Evolutionary conservation across 148 eudicot genomes (phyloP).

Genomic region (Nepenthes gracilis): DNA sequence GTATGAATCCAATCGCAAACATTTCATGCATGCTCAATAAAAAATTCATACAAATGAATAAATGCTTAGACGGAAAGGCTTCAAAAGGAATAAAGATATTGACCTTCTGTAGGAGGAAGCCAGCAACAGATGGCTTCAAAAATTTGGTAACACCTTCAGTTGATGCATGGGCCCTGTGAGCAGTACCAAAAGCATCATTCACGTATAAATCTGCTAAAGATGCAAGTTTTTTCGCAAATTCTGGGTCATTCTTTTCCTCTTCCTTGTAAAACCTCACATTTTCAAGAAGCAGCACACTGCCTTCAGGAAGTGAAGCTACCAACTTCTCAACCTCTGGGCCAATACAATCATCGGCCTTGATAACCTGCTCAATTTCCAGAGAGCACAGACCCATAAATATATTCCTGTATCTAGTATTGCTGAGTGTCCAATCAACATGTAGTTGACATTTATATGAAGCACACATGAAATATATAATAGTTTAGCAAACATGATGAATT

Average conservation of each 20-base stretch:
- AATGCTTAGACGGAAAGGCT: neutral
- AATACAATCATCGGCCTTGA: constrained; percentile 66
- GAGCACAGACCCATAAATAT: too few species aligned
- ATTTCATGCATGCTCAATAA: too few species aligned
- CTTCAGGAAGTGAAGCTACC: constrained; percentile 66
- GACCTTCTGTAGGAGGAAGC: constrained; percentile 86
- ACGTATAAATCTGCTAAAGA: constrained; percentile 82
- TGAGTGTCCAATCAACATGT: too few species aligned
- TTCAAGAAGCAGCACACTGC: constrained; percentile 74
- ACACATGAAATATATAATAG: too few species aligned
- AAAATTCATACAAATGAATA: too few species aligned
- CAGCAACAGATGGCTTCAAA: constrained; percentile 82
- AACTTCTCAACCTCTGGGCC: constrained; percentile 70
- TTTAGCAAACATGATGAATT: too few species aligned
- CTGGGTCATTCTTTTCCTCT: constrained; percentile 92
- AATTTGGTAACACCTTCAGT: constrained; percentile 75
- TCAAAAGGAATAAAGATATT: neutral
- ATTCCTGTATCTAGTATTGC: too few species aligned
- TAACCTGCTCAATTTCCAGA: constrained; percentile 30
- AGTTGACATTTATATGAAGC: too few species aligned
- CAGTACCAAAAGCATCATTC: constrained; percentile 81
- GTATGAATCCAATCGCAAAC: too few species aligned
- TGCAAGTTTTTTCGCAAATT: constrained; percentile 72
- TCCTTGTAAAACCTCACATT: constrained; percentile 84
- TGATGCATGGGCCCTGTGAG: constrained; percentile 83